phyloP scores from a whole-genome alignment of 1,139 yeast genomes.

The Geotrichum fermentans region DNA sequence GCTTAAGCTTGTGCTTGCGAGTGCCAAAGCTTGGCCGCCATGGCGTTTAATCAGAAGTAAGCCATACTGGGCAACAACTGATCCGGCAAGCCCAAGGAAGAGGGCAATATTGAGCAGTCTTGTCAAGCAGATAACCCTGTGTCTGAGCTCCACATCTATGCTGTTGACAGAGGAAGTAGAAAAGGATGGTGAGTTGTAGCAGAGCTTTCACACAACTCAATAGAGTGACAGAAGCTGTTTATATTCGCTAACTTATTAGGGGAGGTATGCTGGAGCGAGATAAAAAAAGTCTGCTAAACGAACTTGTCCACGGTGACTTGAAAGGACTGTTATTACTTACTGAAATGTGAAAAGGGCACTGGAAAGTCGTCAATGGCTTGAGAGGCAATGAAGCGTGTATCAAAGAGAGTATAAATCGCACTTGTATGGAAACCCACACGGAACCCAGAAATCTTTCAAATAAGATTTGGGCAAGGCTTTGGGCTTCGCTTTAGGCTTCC shows the following conservation, averaged over 20 bases:
- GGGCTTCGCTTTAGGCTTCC: constrained; percentile 67
- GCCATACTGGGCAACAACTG: too few relatives aligned
- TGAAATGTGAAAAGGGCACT: constrained; percentile 83
- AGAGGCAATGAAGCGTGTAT: constrained; percentile 62
- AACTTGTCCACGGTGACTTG: constrained; percentile 57
- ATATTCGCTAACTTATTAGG: too few relatives aligned
- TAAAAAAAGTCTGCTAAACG: constrained; percentile 62
- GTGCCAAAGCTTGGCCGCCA: too few relatives aligned
- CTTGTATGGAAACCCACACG: constrained; percentile 76
- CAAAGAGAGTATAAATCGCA: constrained; percentile 63
- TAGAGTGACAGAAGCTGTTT: not conserved
- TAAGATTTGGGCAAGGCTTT: constrained; percentile 71
- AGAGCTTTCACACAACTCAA: not conserved
- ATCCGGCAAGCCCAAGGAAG: constrained; percentile 52
- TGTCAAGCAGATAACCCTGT: constrained; percentile 68
- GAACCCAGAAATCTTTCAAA: constrained; percentile 79
- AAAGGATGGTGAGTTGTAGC: constrained; percentile 28
- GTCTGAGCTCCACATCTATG: constrained; percentile 41
- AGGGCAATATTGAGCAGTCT: constrained; percentile 60
- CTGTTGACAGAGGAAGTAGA: constrained; percentile 46
- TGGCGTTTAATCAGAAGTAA: too few relatives aligned
- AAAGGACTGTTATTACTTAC: constrained; percentile 64
- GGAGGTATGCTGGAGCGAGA: constrained; percentile 52
- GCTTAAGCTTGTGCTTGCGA: too few relatives aligned
- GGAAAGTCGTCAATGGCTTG: constrained; percentile 72